phyloP scores from a whole-genome alignment of 2,329 filamentous ascomycete genomes.

The Sporothrix luriei region DNA sequence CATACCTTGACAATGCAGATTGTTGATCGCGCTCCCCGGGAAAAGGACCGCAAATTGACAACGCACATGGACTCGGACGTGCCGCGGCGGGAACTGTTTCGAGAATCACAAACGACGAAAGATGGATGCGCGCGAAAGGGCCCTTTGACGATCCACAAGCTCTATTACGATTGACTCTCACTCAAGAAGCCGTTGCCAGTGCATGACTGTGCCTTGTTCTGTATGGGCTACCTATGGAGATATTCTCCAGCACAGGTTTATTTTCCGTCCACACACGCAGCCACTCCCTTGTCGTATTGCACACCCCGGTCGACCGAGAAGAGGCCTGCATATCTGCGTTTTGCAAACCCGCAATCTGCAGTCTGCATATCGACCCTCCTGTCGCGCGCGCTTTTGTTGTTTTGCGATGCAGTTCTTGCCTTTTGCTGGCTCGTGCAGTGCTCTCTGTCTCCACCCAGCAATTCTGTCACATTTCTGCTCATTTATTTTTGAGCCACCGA shows the following conservation, averaged over 20 bases:
- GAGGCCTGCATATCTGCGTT: slow-evolving; percentile 22
- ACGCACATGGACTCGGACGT: slow-evolving; percentile 1
- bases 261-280: slow-evolving; percentile 18
- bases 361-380: slow-evolving; percentile 17
- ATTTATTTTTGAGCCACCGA: slow-evolving; percentile 25
- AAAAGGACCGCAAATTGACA: slow-evolving; percentile 6
- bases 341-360: not conserved
- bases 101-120: not conserved
- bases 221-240: not conserved
- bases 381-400: slow-evolving; percentile 13
- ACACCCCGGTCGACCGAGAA: slow-evolving; percentile 29
- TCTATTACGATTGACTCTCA: not conserved
- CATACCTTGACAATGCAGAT: not conserved
- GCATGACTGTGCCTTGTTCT: not conserved
- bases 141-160: not conserved
- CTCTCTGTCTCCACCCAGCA: slow-evolving; percentile 16
- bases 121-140: not conserved
- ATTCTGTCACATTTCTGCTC: slow-evolving; percentile 31
- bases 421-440: slow-evolving; percentile 15
- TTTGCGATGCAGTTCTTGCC: not conserved
- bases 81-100: not conserved
- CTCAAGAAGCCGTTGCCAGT: not conserved
- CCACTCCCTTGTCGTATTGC: not conserved
- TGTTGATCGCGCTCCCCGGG: not conserved
- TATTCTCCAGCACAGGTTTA: not conserved